A percentile compares a stretch with the other conserved stretches of the same genome.
These are phyloP conservation scores for Aureobasidium vineae DNA, from an alignment of 2,329 filamentous ascomycete species.

Conservation along the genomic window DNA sequence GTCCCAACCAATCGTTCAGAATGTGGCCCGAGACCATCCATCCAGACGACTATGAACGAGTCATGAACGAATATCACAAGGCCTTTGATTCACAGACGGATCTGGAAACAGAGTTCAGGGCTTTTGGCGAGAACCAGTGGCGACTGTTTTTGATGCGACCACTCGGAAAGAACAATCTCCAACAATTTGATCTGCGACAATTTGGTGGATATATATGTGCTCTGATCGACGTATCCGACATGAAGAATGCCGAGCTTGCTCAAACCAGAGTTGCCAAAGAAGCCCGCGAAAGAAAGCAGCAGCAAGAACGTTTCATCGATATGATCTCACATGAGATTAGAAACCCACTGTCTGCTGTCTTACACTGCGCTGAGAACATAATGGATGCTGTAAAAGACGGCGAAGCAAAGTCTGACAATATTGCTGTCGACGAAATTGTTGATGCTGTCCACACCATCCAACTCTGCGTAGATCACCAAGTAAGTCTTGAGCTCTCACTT, in stretches of 20 bases:
- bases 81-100: conserved; percentile 43
- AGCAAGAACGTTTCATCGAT: conserved; percentile 50
- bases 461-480: conserved; percentile 46
- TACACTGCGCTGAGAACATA: conserved; percentile 48
- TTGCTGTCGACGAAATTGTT: conserved; percentile 31
- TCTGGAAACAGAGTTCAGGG: conserved; percentile 46
- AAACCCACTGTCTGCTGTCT: conserved; percentile 40
- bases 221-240: conserved; percentile 48
- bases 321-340: conserved; percentile 45
- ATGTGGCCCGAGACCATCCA: conserved; percentile 50
- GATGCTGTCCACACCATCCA: conserved; percentile 41
- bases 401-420: conserved; percentile 28
- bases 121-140: conserved; percentile 40
- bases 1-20: conserved; percentile 43
- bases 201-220: conserved; percentile 49
- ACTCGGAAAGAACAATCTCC: conserved; percentile 41
- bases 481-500: neutral
- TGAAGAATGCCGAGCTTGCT: conserved; percentile 45
- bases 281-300: conserved; percentile 46
- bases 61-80: conserved; percentile 46
- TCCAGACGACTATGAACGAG: conserved; percentile 45
- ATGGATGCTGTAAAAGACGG: conserved; percentile 33
- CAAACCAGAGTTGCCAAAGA: conserved; percentile 46
- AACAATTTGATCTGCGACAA: conserved; percentile 35
- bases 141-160: conserved; percentile 46